Conservation (phyloP, 1,139 yeast species). For the Debaryomyces coudertii region DNA sequence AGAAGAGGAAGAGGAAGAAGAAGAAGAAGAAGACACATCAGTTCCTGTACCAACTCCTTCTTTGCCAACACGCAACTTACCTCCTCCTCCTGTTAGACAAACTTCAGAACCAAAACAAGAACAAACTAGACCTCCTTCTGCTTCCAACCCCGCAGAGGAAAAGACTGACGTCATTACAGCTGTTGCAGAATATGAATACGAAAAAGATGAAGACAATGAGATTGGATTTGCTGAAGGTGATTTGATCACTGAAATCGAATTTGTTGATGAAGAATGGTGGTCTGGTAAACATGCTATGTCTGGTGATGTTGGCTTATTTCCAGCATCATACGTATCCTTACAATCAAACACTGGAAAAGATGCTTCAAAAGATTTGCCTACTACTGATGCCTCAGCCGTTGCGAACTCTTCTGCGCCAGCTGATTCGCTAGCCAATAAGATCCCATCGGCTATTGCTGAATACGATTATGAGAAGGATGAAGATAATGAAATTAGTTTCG, state of each 20-base stretch:
- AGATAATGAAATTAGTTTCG: conserved; percentile 83
- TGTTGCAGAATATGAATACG: conserved; percentile 67
- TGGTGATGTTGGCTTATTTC: conserved; percentile 71
- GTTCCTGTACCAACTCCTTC: conserved; percentile 16
- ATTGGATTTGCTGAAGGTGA: conserved; percentile 70
- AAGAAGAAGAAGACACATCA: conserved; percentile 20
- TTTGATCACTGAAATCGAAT: conserved; percentile 61
- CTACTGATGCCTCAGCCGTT: conserved; percentile 22
- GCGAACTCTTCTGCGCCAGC: background rate
- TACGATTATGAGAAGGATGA: conserved; percentile 89
- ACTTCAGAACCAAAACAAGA: conserved; percentile 19
- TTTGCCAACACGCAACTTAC: conserved; percentile 24
- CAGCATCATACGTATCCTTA: conserved; percentile 66
- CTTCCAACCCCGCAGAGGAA: conserved; percentile 20
- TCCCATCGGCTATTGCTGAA: conserved; percentile 72
- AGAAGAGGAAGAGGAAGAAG: conserved; percentile 1
- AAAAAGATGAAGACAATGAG: conserved; percentile 77
- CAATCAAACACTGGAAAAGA: conserved; percentile 19
- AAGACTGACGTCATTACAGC: conserved; percentile 40
- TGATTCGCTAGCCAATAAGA: conserved; percentile 16
- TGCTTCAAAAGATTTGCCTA: conserved; percentile 16
- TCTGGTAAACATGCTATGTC: conserved; percentile 63
- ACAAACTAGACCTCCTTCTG: conserved; percentile 25
- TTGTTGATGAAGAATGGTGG: conserved; percentile 86
- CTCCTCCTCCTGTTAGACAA: conserved; percentile 24